Evolutionary conservation across 345 rosid species (phyloP), one percentile per base, ranked within the genome.

Genomic region (Cochlearia excelsa): DNA sequence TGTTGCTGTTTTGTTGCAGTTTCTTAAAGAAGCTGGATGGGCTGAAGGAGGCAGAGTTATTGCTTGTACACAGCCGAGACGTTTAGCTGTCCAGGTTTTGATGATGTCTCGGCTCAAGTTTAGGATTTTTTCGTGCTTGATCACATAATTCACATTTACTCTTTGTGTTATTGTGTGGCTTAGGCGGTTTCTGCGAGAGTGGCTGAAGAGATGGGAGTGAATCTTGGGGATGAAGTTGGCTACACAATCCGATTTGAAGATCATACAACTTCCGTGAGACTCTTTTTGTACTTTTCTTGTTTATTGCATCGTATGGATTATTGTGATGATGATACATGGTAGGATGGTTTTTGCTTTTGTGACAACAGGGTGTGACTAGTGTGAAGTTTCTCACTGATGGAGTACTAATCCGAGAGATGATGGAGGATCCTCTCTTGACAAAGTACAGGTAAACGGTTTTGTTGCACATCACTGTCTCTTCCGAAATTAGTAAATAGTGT

Each of bases 21-120:
- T 50, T 67, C 91, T 89, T 51, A 89, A 82, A 75, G 99, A 93
- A 78, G 99, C 95, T 43, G 99, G 99, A 56, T 93, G 99, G 99
- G 99, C 91, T 38, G 95, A 86, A 72, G 90, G 91, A 51, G 99
- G 97, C 5, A 89, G 91, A 30, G 77, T 86, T 64, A 81, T 93
- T 49, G 99, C 95, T 68, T 93, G 99, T 68, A 93, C 95, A 10
- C 99, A 93, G 73, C 97, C 97, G 2, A 81, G 99, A 61, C 76
- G 99, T 63, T 77, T 86, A 61, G 99, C 99, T 69, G 95, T 93
- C 56, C 97, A 89, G 95, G 97, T 88, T 52, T 68, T 50, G 60
- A 88, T 86, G 50, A 46, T 61, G 4, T 54, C 4, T n/a, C 48
- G 10, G 37, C 57, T 57, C 3, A 65, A 7, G 23, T 44, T 30